Conservation (phyloP, 805 yeast species). For the Candida oleophila region DNA sequence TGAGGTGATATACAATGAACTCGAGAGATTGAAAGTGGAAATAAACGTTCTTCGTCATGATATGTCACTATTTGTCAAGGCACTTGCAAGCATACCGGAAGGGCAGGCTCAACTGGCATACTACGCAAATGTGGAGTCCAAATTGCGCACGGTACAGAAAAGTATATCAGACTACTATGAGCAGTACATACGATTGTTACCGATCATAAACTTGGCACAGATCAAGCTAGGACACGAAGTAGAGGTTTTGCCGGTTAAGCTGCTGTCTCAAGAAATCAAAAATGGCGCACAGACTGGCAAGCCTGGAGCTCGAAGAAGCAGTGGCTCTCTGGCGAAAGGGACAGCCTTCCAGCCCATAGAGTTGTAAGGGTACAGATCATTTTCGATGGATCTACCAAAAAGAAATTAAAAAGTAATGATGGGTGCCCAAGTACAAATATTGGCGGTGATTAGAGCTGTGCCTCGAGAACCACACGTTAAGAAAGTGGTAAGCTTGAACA, state of each 20-base stretch:
- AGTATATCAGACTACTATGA: conserved; percentile 43
- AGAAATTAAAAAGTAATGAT: no score
- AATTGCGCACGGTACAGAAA: conserved; percentile 35
- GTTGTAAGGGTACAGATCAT: no score
- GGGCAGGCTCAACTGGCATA: conserved; percentile 36
- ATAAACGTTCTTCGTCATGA: conserved; percentile 41
- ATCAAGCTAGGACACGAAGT: conserved; percentile 50
- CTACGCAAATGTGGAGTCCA: conserved; percentile 33
- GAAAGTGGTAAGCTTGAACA: no score
- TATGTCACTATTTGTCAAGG: conserved; percentile 36
- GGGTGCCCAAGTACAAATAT: no score
- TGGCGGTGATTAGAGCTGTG: no score
- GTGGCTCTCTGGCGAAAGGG: conserved; percentile 2
- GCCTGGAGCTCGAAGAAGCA: not conserved
- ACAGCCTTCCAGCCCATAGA: conserved; percentile 12
- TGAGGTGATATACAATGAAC: conserved; percentile 41
- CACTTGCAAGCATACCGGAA: conserved; percentile 34
- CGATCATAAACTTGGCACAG: conserved; percentile 51
- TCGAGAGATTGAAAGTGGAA: conserved; percentile 42
- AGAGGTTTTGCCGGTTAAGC: conserved; percentile 36
- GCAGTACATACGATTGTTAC: conserved; percentile 46
- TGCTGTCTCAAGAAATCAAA: not conserved
- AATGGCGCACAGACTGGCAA: conserved; percentile 1
- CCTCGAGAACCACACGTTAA: no score
- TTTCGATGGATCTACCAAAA: no score